phyloP scores from a whole-genome alignment of 345 rosid species.

The Populus nigra region DNA sequence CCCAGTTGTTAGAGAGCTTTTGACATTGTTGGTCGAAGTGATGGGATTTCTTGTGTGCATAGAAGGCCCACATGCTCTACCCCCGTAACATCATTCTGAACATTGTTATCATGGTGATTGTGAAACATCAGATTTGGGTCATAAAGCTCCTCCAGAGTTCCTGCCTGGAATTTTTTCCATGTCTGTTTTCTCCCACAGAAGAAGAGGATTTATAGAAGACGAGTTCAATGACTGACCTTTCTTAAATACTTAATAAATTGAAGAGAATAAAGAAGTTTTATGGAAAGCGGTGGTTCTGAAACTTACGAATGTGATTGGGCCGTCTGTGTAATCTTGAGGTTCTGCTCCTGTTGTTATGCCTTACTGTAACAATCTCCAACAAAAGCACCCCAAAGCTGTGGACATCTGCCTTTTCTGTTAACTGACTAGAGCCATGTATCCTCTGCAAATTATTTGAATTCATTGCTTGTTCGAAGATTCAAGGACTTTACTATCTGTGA shows the following conservation, averaged over 20 bases:
- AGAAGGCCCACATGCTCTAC: constrained; percentile 72
- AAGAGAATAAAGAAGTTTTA: not conserved
- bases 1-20: constrained; percentile 61
- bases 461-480: not conserved
- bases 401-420: constrained; percentile 89
- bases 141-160: constrained; percentile 58
- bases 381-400: constrained; percentile 86
- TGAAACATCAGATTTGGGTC: constrained; percentile 64
- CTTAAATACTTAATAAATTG: not conserved
- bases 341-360: constrained; percentile 70
- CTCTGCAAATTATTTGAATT: constrained; percentile 43
- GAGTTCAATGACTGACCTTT: not conserved
- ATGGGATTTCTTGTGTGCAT: constrained; percentile 74
- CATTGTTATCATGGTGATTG: constrained; percentile 35
- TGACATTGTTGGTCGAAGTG: constrained; percentile 76
- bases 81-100: constrained; percentile 55
- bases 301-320: constrained; percentile 74
- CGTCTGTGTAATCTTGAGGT: constrained; percentile 67
- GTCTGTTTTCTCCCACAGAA: constrained; percentile 39
- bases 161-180: constrained; percentile 75
- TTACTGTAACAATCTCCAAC: constrained; percentile 77
- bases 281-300: not conserved
- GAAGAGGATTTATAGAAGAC: not conserved
- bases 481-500: not conserved
- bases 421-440: constrained; percentile 95